Base-by-base conservation (phyloP, 768 basidiomycete species). In the Suillus bovinus region DNA sequence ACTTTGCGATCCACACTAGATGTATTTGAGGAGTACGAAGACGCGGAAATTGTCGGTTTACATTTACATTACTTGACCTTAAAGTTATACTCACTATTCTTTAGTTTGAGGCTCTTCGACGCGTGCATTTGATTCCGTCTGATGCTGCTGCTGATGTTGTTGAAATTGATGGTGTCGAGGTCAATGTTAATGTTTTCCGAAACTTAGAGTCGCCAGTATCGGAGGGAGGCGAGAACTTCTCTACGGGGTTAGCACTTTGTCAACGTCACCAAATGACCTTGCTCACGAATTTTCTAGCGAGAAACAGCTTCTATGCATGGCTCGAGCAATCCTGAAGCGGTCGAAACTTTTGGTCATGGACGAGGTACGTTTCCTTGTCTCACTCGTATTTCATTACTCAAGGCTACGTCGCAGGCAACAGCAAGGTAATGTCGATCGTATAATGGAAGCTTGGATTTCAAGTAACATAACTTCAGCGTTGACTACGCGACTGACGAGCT, bases 141-240 rank as follows among this genome's bases (percentile, higher is more conserved):
- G 82, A 79, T 53, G 86, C 84, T 59, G 73, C 76, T 4, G 71
- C 78, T 1, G 82, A 76, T 34, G 83, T 83, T 64, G 79, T 74
- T 14, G 72, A 73, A 9, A 61, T 66, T 2, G 65, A 71, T 7
- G 73, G 20, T 14, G 78, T 81, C 9, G 78, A 74, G 17, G 76
- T 91, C 61, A 94, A 94, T 64, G 79, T 71, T 34, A 94, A 94
- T 63, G 84, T 91, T 4, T 92, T 92, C 83, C 84, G 87, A 22
- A 84, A 88, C 68, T 77, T 93, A 7, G 90, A 93, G 64, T 89
- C 86, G 0, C 66, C 81, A 9, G 89, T 93, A 3, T 88, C 88
- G 1, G 93, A 95, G 76, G 91, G 90, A 1, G 92, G 91, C 20
- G 94, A 96, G 22, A 96, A 94, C 77, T 94, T 95, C 72, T 93